Evolutionary conservation across 2,329 filamentous ascomycete species (phyloP), one percentile per base, ranked within the genome.

Genomic region (Monosporascus sp.): DNA sequence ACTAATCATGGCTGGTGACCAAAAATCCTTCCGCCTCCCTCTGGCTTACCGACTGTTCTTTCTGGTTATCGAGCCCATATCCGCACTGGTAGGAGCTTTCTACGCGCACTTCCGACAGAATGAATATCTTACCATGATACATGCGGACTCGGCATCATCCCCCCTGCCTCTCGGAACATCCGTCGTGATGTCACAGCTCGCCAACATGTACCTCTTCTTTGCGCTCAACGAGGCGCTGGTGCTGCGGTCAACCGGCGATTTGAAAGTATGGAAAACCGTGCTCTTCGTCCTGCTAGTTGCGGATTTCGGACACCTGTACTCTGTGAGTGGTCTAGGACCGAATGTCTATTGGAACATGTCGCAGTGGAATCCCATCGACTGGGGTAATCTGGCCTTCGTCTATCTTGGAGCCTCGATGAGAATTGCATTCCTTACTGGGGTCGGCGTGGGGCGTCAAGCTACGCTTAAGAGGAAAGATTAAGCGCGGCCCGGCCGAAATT

Each of bases 201-300:
- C 86, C 44, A 92, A 91, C 70, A 76, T 92, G 57, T 93, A 92
- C 72, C 70, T 92, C 40, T 80, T 89, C 54, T 90, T 92, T 69
- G 83, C 87, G 52, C 71, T 93, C 64, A 90, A 88, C 72, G 88
- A 94, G 72, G 87, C 87, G 2, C 71, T 91, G 24, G 85, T 93
- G 14, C 77, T 93, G 59, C 84, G 90, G 43, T 77, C 81, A 17
- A 90, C 88, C 7, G 73, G 74, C 49, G 85, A 91, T 71, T 65
- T 86, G 36, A 75, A 76, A 24, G 88, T 93, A 53, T 93, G 89
- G 89, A 78, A 74, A 59, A 76, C 81, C 1, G 76, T 92, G 26
- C 73, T 92, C 5, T 71, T 86, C 46, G 84, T 80, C 38, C 73
- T 92, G 54, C 76, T 92, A 34, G 67, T 92, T 17, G 89, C 87